phyloP scores from a whole-genome alignment of 495 filamentous ascomycete species.

The Aspergillus kassunensis region DNA sequence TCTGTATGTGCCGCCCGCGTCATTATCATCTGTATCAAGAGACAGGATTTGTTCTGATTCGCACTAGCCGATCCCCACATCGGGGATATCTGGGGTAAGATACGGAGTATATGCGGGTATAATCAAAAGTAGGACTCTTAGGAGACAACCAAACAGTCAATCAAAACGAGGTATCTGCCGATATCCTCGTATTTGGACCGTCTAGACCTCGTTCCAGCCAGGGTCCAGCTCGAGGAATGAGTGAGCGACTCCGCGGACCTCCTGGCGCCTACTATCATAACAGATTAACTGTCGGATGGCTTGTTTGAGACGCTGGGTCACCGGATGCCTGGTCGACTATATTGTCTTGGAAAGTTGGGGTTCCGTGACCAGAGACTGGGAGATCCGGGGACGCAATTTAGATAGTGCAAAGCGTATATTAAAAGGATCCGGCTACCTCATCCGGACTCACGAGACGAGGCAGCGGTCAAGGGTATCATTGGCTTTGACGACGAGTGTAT shows the following conservation, averaged over 20 bases:
- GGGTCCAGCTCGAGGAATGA: neutral
- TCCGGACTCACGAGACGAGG: neutral
- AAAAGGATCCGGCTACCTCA: neutral
- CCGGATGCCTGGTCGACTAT: neutral
- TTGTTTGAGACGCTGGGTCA: neutral
- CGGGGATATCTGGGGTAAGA: conserved; percentile 7
- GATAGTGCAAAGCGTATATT: neutral
- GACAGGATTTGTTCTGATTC: neutral
- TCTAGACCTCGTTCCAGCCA: neutral
- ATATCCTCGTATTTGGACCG: conserved; percentile 9
- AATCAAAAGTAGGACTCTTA: neutral
- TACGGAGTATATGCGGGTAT: neutral
- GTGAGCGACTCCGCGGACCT: conserved; percentile 4
- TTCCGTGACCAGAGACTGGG: too few species aligned
- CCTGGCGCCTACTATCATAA: conserved; percentile 3
- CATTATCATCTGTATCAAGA: neutral
- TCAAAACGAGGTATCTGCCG: neutral
- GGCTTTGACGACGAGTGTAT: neutral
- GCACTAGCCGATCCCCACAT: conserved; percentile 13
- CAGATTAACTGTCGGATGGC: neutral
- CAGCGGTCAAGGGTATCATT: neutral
- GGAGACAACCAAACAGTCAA: neutral
- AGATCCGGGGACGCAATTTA: neutral
- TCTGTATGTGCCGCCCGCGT: too few species aligned
- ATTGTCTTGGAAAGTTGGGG: too few species aligned